A percentile compares a stretch with the other conserved stretches of the same genome.
These are phyloP conservation scores for Sporobolomyces phaffii DNA, from an alignment of 768 basidiomycete genomes.

Conservation along the genomic window DNA sequence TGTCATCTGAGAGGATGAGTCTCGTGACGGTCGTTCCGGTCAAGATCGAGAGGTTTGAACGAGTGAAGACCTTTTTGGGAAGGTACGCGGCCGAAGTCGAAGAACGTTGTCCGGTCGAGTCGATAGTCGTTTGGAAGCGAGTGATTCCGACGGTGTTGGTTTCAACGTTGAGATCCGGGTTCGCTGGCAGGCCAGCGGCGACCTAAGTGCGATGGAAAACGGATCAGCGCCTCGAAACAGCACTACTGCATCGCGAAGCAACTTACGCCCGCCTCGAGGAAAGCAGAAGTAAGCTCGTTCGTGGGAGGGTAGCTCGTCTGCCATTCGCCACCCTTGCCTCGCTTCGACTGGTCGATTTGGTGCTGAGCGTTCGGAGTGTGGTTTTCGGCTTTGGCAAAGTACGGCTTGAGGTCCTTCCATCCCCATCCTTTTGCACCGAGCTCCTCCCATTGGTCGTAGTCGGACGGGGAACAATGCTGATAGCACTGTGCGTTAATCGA, in stretches of 20 bases:
- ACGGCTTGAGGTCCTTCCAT: slow-evolving; percentile 27
- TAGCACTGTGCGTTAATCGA: slow-evolving; percentile 36
- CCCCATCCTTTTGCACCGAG: slow-evolving; percentile 34
- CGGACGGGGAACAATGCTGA: slow-evolving; percentile 35
- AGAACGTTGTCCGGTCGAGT: slow-evolving; percentile 19
- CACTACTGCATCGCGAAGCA: no score
- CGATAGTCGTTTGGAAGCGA: slow-evolving; percentile 31
- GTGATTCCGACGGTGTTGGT: slow-evolving; percentile 25
- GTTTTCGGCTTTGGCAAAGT: slow-evolving; percentile 36
- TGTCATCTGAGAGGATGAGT: slow-evolving; percentile 12
- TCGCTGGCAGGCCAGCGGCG: slow-evolving; percentile 14
- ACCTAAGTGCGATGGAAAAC: no score
- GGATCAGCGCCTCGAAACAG: no score
- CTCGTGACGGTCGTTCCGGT: slow-evolving; percentile 28
- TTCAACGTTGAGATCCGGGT: slow-evolving; percentile 30
- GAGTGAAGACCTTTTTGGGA: slow-evolving; percentile 14
- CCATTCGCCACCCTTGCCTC: slow-evolving; percentile 27
- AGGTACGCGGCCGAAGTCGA: slow-evolving; percentile 40
- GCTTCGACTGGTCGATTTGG: slow-evolving; percentile 25
- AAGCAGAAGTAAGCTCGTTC: slow-evolving; percentile 8
- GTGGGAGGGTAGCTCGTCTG: slow-evolving; percentile 22
- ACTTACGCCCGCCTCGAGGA: slow-evolving; percentile 26
- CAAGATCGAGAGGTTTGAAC: slow-evolving; percentile 36
- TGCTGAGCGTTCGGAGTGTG: slow-evolving; percentile 25
- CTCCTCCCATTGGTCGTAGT: slow-evolving; percentile 37